These are phyloP conservation scores for Xylaria sp. DNA, from an alignment of 2,329 filamentous ascomycete species.

Conservation along the genomic window DNA sequence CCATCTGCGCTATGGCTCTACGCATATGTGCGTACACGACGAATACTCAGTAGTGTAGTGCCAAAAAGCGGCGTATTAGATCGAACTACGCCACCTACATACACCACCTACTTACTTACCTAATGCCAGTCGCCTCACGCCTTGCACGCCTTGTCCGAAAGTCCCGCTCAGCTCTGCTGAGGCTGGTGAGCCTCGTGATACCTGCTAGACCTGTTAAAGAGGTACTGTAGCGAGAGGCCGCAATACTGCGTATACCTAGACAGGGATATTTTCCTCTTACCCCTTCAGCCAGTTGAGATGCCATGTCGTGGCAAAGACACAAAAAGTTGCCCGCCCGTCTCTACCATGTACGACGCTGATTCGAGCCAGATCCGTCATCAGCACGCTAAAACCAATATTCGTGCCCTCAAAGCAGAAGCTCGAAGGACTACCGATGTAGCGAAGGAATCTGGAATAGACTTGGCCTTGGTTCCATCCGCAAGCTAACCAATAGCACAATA, in stretches of 20 bases:
- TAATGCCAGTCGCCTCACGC: constrained; percentile 16
- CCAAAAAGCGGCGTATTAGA: constrained; percentile 19
- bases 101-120: neutral
- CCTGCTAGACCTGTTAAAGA: neutral
- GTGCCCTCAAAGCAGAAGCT: constrained; percentile 21
- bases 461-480: neutral
- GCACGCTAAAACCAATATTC: constrained; percentile 21
- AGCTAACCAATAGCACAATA: constrained; percentile 13
- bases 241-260: neutral
- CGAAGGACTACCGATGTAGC: constrained; percentile 5
- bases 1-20: neutral
- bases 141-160: constrained; percentile 21
- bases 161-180: too few species aligned
- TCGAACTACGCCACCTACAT: neutral
- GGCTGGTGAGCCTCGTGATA: neutral
- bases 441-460: constrained; percentile 2
- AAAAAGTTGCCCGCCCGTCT: neutral
- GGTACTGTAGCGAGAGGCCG: constrained; percentile 4
- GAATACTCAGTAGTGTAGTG: constrained; percentile 9
- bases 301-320: constrained; percentile 15
- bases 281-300: neutral
- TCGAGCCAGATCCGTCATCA: constrained; percentile 25
- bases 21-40: too few species aligned
- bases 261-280: neutral
- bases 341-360: constrained; percentile 7